Percentiles rank a stretch among this genome's conserved stretches.
Evolutionary conservation across 169 alveolate species (phyloP).

Genomic region (Eimeria falciformis): DNA sequence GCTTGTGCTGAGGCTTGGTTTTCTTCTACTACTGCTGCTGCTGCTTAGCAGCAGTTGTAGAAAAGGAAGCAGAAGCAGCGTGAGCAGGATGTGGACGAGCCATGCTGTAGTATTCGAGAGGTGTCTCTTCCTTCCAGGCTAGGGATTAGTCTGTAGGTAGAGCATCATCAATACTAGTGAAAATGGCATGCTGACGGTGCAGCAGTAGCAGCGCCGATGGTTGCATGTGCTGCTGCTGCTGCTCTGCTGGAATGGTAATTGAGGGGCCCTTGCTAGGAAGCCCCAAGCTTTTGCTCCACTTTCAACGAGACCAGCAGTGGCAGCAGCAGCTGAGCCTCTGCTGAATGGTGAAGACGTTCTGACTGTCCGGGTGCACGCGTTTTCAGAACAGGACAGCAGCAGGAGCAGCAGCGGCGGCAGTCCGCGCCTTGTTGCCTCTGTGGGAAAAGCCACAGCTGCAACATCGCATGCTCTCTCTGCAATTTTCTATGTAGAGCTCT

Average conservation of each 20-base stretch:
- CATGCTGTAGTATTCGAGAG: background rate
- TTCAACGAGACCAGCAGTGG: constrained; percentile 7
- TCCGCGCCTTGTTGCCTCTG: background rate
- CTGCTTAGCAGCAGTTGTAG: constrained; percentile 30
- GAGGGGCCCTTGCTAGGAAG: constrained; percentile 14
- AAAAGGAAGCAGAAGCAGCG: background rate
- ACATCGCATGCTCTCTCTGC: constrained; percentile 5
- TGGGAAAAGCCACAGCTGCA: constrained; percentile 3
- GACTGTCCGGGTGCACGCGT: constrained; percentile 18
- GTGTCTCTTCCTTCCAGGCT: background rate
- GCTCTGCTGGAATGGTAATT: constrained; percentile 1
- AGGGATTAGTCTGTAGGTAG: background rate
- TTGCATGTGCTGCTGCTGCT: constrained; percentile 19
- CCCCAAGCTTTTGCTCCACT: background rate
- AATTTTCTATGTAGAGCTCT: background rate
- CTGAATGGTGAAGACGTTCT: background rate
- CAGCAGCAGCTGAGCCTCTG: background rate
- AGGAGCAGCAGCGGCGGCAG: constrained; percentile 21
- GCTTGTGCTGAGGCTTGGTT: background rate
- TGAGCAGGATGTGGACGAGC: background rate
- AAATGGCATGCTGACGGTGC: background rate
- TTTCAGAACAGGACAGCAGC: constrained; percentile 27
- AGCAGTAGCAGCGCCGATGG: constrained; percentile 8
- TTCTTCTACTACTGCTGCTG: background rate
- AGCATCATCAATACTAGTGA: background rate